Percentiles rank a stretch among this genome's conserved stretches.
Evolutionary conservation across 306 rosid species (phyloP).

Genomic region (Alnus rubra): DNA sequence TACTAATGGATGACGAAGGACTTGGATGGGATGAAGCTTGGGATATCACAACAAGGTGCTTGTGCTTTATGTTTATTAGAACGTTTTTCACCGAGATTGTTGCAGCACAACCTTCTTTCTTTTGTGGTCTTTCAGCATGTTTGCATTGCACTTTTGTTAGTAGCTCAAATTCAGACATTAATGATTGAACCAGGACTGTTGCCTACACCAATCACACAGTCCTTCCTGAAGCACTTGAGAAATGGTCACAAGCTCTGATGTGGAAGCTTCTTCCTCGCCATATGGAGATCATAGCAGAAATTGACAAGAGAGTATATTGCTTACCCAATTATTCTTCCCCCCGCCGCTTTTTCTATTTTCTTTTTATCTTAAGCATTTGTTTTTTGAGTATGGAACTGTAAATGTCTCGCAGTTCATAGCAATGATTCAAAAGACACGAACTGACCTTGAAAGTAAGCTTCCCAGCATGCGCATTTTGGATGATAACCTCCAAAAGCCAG

Average conservation of each 20-base stretch:
- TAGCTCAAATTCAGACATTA: constrained; percentile 22
- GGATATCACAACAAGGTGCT: constrained; percentile 85
- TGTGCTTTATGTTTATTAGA: constrained; percentile 10
- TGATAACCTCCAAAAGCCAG: constrained; percentile 81
- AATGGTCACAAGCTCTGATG: constrained; percentile 95
- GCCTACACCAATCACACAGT: constrained; percentile 98
- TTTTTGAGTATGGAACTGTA: constrained; percentile 22
- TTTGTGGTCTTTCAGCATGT: constrained; percentile 11
- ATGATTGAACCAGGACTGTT: constrained; percentile 72
- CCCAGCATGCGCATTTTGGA: constrained; percentile 74
- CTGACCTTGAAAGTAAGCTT: constrained; percentile 82
- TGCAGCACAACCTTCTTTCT: constrained; percentile 15
- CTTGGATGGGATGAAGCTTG: constrained; percentile 99
- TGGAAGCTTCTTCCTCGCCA: constrained; percentile 99
- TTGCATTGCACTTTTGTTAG: constrained; percentile 10
- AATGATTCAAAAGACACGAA: constrained; percentile 48
- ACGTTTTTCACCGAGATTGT: constrained; percentile 1
- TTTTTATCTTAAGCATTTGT: constrained; percentile 1
- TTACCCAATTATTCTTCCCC: not conserved
- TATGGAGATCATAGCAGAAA: constrained; percentile 94
- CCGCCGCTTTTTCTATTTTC: not conserved
- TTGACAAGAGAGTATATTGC: constrained; percentile 75
- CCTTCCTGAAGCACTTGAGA: constrained; percentile 99
- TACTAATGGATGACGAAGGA: constrained; percentile 86
- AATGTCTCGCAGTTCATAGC: constrained; percentile 67